These are phyloP conservation scores for Calocera viscosa DNA, from an alignment of 768 basidiomycete genomes.

Conservation along the genomic window DNA sequence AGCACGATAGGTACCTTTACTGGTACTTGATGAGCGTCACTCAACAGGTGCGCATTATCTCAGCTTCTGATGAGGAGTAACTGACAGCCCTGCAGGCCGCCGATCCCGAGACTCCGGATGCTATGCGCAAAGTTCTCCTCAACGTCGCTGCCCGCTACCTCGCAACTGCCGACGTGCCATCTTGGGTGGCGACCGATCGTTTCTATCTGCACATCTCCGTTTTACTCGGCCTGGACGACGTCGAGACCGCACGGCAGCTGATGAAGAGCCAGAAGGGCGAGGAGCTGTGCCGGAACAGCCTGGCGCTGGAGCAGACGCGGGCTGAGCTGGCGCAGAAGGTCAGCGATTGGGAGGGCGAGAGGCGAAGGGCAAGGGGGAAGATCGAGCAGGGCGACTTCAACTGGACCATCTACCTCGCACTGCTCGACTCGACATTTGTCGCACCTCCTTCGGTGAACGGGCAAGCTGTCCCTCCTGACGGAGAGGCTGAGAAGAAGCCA, in stretches of 20 bases:
- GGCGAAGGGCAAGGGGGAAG: constrained; percentile 32
- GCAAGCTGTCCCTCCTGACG: constrained; percentile 14
- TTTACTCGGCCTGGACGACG: constrained; percentile 44
- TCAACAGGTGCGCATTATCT: constrained; percentile 36
- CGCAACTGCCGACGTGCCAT: constrained; percentile 44
- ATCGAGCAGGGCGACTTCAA: constrained; percentile 45
- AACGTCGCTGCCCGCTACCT: constrained; percentile 68
- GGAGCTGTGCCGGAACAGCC: constrained; percentile 52
- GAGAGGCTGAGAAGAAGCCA: background rate
- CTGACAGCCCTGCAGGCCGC: constrained; percentile 42
- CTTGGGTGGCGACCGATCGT: constrained; percentile 56
- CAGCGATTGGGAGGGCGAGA: constrained; percentile 49
- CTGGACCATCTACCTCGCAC: constrained; percentile 70
- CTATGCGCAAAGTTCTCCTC: constrained; percentile 55
- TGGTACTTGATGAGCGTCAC: constrained; percentile 73
- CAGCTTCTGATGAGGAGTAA: background rate
- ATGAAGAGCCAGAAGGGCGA: constrained; percentile 57
- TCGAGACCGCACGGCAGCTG: constrained; percentile 57
- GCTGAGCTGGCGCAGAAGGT: constrained; percentile 45
- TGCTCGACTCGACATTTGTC: constrained; percentile 54
- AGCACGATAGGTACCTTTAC: constrained; percentile 66
- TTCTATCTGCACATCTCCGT: constrained; percentile 65
- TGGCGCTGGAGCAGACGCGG: constrained; percentile 63
- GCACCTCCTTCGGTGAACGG: constrained; percentile 10
- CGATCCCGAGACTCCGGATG: constrained; percentile 46